Evolutionary conservation across 1,284 basidiomycete genomes (phyloP), one percentile per base, ranked within the genome.

Genomic region (Pisolithus thermaeus): DNA sequence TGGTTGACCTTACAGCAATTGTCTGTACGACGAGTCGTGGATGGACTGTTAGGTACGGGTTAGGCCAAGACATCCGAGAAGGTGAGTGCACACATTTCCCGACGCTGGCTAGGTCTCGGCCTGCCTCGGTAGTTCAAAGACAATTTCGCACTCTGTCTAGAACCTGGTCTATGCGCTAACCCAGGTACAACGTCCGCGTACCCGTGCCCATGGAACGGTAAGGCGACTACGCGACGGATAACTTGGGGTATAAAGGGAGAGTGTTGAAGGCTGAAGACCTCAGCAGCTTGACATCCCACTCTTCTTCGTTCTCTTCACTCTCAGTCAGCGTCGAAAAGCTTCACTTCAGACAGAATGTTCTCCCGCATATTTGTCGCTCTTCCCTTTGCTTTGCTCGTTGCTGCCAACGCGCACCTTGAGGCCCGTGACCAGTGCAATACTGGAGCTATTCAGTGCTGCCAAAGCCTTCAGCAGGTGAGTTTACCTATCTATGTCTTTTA

Each of bases 301-400:
- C 16, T 5, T 25, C 3, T 25, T 47, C 35, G 47, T 40, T 38
- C 5, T 28, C 18, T 20, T 20, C 18, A 20, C 18, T 20, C 18
- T 20, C 18, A 39, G n/a, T 37, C 18, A 16, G 7, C 27, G 22
- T 14, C 11, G 11, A 30, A 30, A 11, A 30, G 1, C 38, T 18
- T 18, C n/a, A n/a, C n/a, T 22, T 12, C 22, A 36, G 9, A 23
- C 5, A 48, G 6, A 9, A 61, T 61, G 60, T 59, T 64, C n/a
- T 30, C 58, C 40, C 53, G 53, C 2, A n/a, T 64, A 39, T 7
- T 64, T 3, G 56, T 60, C 46, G 27, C 61, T 39, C 51, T 63
- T 28, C 53, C 59, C 11, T 30, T 63, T 11, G 55, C 41, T 11
- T 36, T 59, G 40, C 30, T 58, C n/a, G 41, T 43, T 25, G 46